Evolutionary conservation across 768 basidiomycete genomes (phyloP).

Genomic region (Rhodotorula diobovata): DNA sequence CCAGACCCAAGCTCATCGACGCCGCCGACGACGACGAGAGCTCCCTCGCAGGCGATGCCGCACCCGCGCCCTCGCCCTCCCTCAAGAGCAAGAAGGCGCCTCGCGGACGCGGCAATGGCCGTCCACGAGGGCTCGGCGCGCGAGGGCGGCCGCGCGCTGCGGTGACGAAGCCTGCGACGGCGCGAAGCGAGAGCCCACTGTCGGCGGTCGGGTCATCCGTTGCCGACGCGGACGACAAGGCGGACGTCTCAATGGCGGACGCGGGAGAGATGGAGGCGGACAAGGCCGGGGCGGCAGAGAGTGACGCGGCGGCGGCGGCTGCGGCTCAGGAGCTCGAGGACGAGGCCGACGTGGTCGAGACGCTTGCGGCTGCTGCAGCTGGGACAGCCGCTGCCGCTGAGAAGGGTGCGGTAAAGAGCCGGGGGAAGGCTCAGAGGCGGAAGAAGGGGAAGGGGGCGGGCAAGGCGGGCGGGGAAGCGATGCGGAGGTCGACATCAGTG

Average conservation of each 20-base stretch:
- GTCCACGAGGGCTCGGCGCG: slow-evolving; percentile 7
- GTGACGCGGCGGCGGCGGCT: neutral
- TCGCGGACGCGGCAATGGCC: too few relatives aligned
- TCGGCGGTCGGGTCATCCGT: slow-evolving; percentile 5
- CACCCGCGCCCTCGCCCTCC: neutral
- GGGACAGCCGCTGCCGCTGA: neutral
- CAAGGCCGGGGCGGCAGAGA: neutral
- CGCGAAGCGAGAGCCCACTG: slow-evolving; percentile 4
- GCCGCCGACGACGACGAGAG: neutral
- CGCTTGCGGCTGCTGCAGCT: neutral
- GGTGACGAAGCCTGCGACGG: neutral
- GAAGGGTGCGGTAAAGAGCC: neutral
- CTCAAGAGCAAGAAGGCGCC: neutral
- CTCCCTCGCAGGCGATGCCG: too few relatives aligned
- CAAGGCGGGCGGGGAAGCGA: neutral
- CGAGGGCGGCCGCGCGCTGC: neutral
- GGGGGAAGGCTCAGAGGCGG: neutral
- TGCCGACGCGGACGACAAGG: neutral
- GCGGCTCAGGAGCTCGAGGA: neutral
- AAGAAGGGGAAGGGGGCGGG: neutral
- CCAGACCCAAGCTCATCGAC: neutral
- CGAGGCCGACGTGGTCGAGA: neutral
- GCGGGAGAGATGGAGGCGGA: neutral
- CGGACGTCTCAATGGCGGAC: neutral
- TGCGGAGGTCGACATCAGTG: neutral